Percentiles rank a stretch among this genome's conserved stretches.
Conservation (phyloP, 148 eudicot species). For the Chenopodium suecicum region DNA sequence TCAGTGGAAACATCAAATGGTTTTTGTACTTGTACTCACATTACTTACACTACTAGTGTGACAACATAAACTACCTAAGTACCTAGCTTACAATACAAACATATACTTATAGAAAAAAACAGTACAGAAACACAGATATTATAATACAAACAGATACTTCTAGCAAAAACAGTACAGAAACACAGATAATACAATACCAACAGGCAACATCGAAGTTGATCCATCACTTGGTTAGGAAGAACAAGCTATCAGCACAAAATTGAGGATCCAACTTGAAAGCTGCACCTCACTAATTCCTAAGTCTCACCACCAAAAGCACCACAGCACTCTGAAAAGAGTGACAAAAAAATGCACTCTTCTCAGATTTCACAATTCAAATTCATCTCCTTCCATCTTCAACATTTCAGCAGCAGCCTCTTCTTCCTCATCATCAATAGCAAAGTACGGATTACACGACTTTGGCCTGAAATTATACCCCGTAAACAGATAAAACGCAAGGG, state of each 20-base stretch:
- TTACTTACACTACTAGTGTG: not conserved
- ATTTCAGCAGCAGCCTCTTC: conserved; percentile 63
- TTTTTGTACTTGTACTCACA: not conserved
- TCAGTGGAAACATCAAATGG: not conserved
- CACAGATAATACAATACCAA: not conserved
- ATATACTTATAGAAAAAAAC: not conserved
- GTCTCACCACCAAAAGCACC: not conserved
- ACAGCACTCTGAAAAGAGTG: not conserved
- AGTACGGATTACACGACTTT: conserved; percentile 55
- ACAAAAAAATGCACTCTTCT: not conserved
- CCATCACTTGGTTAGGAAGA: not conserved
- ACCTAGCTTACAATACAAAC: not conserved
- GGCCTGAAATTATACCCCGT: conserved; percentile 66
- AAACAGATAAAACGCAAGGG: conserved; percentile 54
- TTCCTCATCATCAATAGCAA: conserved; percentile 60
- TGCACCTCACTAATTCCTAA: not conserved
- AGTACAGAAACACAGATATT: not conserved
- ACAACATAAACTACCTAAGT: not conserved
- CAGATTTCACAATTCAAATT: conserved; percentile 43
- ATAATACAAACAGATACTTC: not conserved
- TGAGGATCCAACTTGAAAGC: not conserved
- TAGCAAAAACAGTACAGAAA: not conserved
- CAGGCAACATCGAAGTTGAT: not conserved
- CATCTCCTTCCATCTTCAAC: conserved; percentile 49
- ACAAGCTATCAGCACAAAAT: not conserved